phyloP scores from a whole-genome alignment of 2,329 filamentous ascomycete species.

The Pseudomassariella vexata region DNA sequence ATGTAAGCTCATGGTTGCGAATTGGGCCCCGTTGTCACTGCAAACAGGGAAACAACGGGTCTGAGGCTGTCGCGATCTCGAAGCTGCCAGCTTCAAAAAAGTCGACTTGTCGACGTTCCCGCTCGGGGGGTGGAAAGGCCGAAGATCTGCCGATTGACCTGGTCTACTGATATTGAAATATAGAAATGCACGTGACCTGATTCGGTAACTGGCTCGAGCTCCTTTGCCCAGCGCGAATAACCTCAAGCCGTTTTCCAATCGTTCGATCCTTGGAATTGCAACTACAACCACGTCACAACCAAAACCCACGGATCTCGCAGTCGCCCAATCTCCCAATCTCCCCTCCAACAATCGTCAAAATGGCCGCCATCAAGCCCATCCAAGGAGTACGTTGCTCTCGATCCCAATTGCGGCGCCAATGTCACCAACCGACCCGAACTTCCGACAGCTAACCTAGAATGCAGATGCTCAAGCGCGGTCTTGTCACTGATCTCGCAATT shows the following conservation, averaged over 20 bases:
- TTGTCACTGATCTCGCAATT: conserved; percentile 51
- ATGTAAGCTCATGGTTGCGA: conserved; percentile 56
- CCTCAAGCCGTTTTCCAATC: conserved; percentile 6
- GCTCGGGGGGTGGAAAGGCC: neutral
- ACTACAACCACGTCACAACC: conserved; percentile 1
- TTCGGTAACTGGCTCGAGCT: too few relatives aligned
- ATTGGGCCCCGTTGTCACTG: conserved; percentile 6
- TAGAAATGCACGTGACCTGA: too few relatives aligned
- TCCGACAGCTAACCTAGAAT: conserved; percentile 25
- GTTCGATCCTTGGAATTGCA: conserved; percentile 5
- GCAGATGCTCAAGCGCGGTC: conserved; percentile 55
- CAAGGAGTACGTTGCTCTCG: conserved; percentile 47
- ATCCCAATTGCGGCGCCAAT: conserved; percentile 22
- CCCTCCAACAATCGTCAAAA: conserved; percentile 8
- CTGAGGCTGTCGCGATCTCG: conserved; percentile 5
- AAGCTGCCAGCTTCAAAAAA: conserved; percentile 7
- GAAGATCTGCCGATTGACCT: neutral
- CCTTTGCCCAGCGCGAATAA: conserved; percentile 9
- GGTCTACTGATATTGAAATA: too few relatives aligned
- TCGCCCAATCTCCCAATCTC: conserved; percentile 8
- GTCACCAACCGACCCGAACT: conserved; percentile 3
- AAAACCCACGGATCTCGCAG: conserved; percentile 4
- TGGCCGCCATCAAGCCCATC: conserved; percentile 48
- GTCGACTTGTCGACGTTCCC: neutral
- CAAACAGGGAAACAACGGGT: too few relatives aligned